phyloP scores from a whole-genome alignment of 2,329 filamentous ascomycete species.

The Ceratocystis papillata region DNA sequence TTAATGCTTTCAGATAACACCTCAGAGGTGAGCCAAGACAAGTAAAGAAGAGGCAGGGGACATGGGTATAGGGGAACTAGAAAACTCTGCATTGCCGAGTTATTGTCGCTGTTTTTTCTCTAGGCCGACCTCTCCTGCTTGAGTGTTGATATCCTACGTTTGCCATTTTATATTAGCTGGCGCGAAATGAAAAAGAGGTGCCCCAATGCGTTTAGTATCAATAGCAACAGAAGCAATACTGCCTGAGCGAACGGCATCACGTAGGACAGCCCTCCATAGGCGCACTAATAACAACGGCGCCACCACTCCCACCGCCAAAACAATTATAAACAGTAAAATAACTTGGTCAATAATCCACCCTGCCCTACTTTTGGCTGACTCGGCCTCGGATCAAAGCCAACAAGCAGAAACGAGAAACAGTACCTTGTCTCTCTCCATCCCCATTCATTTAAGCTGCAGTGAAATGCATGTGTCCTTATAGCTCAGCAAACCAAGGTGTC shows the following conservation, averaged over 20 bases:
- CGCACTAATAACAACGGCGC: background rate
- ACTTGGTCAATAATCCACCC: background rate
- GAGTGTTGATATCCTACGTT: background rate
- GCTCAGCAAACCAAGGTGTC: background rate
- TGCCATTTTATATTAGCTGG: background rate
- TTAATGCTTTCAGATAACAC: background rate
- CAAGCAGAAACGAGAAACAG: too few relatives aligned
- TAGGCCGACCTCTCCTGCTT: too few relatives aligned
- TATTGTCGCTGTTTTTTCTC: too few relatives aligned
- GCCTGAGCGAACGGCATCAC: background rate
- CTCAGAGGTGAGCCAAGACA: background rate
- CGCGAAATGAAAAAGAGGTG: background rate
- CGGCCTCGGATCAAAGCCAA: background rate
- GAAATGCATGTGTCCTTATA: too few relatives aligned
- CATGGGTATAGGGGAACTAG: background rate
- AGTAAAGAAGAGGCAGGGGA: background rate
- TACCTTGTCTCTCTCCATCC: too few relatives aligned
- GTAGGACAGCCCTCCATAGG: background rate
- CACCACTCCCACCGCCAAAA: background rate
- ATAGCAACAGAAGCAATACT: background rate
- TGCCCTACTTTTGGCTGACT: background rate
- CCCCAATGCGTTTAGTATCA: background rate
- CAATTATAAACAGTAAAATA: background rate
- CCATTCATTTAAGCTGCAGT: too few relatives aligned
- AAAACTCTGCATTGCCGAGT: background rate